Percentiles rank a stretch among this genome's conserved stretches.
Evolutionary conservation across 768 basidiomycete species (phyloP).

Genomic region (Hygrocybe coccinea): DNA sequence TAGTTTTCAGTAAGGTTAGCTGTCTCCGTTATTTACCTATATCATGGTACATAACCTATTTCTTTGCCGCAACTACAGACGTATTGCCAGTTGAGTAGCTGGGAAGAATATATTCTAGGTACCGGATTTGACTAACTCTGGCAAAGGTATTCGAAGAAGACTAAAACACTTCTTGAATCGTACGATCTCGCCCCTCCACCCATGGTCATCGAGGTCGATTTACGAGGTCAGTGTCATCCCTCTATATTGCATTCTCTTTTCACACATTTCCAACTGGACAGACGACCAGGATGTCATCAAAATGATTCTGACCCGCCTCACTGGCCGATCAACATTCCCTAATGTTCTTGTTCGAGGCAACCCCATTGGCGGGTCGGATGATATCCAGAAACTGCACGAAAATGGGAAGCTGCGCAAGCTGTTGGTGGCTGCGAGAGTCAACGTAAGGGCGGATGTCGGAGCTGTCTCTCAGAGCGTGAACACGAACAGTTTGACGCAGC

Average conservation of each 20-base stretch:
- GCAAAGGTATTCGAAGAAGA: constrained; percentile 54
- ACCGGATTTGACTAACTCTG: not conserved
- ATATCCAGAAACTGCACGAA: constrained; percentile 50
- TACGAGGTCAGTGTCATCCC: constrained; percentile 46
- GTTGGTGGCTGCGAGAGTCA: constrained; percentile 48
- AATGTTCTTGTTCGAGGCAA: constrained; percentile 64
- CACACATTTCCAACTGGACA: constrained; percentile 20
- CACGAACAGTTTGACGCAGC: not conserved
- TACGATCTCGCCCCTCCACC: constrained; percentile 63
- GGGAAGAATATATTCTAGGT: not conserved
- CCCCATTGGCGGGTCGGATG: constrained; percentile 64
- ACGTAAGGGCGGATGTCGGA: not conserved
- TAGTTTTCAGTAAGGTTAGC: constrained; percentile 79
- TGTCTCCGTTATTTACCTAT: not conserved
- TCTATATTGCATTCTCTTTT: not conserved
- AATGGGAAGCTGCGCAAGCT: constrained; percentile 38
- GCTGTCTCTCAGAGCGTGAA: no score
- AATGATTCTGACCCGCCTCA: constrained; percentile 59
- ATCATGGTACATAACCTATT: not conserved
- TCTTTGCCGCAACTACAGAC: constrained; percentile 36
- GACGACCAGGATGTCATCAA: constrained; percentile 65
- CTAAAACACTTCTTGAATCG: constrained; percentile 56
- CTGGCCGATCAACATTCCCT: constrained; percentile 66
- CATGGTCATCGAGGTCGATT: constrained; percentile 69
- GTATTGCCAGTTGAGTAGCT: constrained; percentile 64